Base-by-base conservation (phyloP, 352 stramenopile species). In the Phytopythium vexans region DNA sequence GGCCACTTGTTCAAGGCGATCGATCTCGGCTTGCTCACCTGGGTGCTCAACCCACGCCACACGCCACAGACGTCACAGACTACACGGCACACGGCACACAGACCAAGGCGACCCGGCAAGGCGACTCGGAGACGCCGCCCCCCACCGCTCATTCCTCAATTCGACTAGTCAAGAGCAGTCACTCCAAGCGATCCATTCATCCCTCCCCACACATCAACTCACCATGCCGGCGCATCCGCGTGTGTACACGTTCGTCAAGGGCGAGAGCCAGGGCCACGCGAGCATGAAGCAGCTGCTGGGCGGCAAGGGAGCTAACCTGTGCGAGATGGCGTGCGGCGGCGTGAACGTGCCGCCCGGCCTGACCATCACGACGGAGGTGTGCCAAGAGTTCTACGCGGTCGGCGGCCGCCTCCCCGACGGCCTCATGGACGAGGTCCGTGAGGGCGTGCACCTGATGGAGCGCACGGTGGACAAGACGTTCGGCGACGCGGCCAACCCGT, bases 311-410 rank as follows among this genome's bases (percentile, higher is more conserved):
- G 59, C 59, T 42, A 66, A 66, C 53, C 53, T 66, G 33, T 66
- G 59, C 42, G 53, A 66, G 14, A 66, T 66, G 59, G 59, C 59
- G 42, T 54, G 59, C 59, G 56, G 62, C 48, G 59, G 53, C 59
- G 48, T 66, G 36, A 66, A 66, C 52, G 58, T 66, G 48, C 54
- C 59, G 3, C 53, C 53, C 42, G 53, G 53, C 54, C 53, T 62
- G 53, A 66, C 54, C 59, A 62, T 58, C 59, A 66, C 59, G 33
- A 58, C 54, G 53, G 53, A 54, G 53, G 59, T 62, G 53, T 66
- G 59, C 53, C 59, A 66, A 58, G 59, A 66, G 57, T 66, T 66
- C 59, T 66, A 62, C 59, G 59, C 59, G 41, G 59, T 62, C 48
- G 59, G 58, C 38, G 53, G 53, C 32, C 58, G 42, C 16, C 53